phyloP scores from a whole-genome alignment of 2,329 filamentous ascomycete species.

The Sporothrix sp. region DNA sequence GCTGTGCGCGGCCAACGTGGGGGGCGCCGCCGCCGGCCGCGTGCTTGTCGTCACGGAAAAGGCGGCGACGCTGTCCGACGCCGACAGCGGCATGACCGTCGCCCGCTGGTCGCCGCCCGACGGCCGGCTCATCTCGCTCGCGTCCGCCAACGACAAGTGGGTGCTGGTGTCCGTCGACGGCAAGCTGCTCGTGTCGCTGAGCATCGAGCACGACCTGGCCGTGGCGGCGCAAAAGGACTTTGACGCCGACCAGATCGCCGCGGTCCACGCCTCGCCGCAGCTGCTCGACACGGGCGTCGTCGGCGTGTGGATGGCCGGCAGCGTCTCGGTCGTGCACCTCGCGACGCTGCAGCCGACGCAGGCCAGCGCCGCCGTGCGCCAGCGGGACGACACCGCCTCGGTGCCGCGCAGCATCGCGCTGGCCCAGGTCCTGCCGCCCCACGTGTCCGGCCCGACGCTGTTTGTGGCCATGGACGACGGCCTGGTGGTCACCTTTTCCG shows the following conservation, averaged over 20 bases:
- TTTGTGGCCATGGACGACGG: constrained; percentile 91
- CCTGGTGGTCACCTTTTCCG: constrained; percentile 72
- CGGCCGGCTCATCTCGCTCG: constrained; percentile 59
- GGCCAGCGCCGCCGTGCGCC: constrained; percentile 52
- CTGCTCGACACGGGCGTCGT: constrained; percentile 61
- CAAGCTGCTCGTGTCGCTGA: constrained; percentile 58
- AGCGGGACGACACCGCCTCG: constrained; percentile 56
- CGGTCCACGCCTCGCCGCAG: constrained; percentile 62
- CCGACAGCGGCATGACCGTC: constrained; percentile 43
- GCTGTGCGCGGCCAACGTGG: constrained; percentile 57
- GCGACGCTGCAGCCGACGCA: constrained; percentile 51
- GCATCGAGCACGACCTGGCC: constrained; percentile 48
- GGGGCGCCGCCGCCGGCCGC: constrained; percentile 35
- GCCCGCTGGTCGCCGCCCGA: constrained; percentile 47
- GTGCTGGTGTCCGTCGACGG: constrained; percentile 69
- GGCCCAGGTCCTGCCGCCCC: constrained; percentile 61
- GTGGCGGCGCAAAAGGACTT: constrained; percentile 52
- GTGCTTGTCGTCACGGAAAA: constrained; percentile 68
- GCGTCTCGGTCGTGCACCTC: constrained; percentile 64
- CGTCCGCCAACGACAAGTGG: constrained; percentile 61
- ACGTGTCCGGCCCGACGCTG: constrained; percentile 55
- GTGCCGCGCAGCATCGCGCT: constrained; percentile 76
- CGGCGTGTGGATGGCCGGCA: constrained; percentile 80
- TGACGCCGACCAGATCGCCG: constrained; percentile 69
- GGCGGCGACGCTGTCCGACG: constrained; percentile 52